Evolutionary conservation across 148 eudicot genomes (phyloP).

Genomic region (Spergularia bocconei): DNA sequence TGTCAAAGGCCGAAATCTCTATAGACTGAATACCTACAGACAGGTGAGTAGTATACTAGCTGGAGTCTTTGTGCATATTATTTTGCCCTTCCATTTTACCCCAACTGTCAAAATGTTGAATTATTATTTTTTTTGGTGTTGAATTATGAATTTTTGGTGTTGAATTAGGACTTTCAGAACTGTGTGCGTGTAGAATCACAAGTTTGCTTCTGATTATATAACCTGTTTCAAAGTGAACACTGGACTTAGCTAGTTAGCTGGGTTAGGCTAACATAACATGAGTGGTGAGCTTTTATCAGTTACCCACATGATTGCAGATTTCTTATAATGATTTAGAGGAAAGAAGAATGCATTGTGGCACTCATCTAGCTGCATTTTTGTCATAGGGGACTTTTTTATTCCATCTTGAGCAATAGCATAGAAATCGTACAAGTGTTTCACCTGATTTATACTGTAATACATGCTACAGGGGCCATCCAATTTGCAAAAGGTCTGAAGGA

Average conservation of each 20-base stretch:
- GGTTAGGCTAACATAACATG: no score
- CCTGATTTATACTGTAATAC: no score
- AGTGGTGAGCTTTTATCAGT: no score
- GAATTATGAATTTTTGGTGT: no score
- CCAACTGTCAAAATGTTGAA: conserved; percentile 13
- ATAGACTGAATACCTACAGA: conserved; percentile 66
- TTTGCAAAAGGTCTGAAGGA: no score
- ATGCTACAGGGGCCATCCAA: no score
- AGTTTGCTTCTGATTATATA: neutral
- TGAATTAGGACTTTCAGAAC: no score
- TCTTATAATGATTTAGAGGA: no score
- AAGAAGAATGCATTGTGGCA: neutral
- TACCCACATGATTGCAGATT: no score
- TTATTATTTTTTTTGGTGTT: no score
- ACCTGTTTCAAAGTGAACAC: neutral
- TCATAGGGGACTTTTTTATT: neutral
- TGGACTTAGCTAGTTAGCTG: neutral
- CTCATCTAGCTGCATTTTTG: neutral
- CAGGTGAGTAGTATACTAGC: conserved; percentile 46
- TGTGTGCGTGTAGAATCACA: neutral
- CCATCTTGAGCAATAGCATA: no score
- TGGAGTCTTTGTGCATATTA: conserved; percentile 7
- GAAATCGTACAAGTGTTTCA: no score
- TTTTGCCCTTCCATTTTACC: neutral
- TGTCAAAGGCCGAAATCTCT: conserved; percentile 84